Conservation (phyloP, 2,329 filamentous ascomycete species). For the Sarocladiaceae sp. region DNA sequence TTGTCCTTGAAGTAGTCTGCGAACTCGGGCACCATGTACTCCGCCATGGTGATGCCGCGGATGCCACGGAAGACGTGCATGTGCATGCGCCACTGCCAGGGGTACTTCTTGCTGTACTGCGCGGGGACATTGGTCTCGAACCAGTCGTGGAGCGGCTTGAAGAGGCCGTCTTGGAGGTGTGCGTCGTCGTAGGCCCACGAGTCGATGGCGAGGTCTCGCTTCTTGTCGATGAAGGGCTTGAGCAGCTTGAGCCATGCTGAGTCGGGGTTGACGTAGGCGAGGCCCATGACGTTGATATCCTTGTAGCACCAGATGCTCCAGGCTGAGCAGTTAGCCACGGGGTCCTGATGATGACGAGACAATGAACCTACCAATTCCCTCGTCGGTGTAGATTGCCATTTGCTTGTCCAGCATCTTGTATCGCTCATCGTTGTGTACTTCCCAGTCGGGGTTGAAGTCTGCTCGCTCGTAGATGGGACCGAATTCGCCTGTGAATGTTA, state of each 20-base stretch:
- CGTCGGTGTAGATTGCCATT: too few species aligned
- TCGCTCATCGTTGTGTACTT: too few species aligned
- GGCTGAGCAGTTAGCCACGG: conserved; percentile 19
- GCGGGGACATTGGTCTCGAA: conserved; percentile 37
- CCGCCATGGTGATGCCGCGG: conserved; percentile 34
- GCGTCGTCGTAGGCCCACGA: conserved; percentile 40
- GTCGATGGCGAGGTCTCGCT: conserved; percentile 46
- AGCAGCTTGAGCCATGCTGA: conserved; percentile 43
- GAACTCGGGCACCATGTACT: conserved; percentile 46
- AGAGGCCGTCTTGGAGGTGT: conserved; percentile 26
- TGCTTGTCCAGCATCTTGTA: too few species aligned
- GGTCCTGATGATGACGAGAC: neutral
- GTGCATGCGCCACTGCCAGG: conserved; percentile 41
- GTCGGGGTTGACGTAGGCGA: conserved; percentile 41
- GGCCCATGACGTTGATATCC: conserved; percentile 48
- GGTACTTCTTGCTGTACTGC: conserved; percentile 38
- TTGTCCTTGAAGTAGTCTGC: conserved; percentile 46
- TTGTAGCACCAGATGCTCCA: conserved; percentile 57
- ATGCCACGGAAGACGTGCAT: conserved; percentile 40
- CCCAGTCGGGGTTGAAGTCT: too few species aligned
- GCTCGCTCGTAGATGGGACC: too few species aligned
- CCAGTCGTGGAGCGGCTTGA: conserved; percentile 31
- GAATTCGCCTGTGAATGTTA: too few species aligned
- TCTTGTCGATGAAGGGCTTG: conserved; percentile 47
- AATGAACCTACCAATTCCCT: conserved; percentile 14